These are phyloP conservation scores for Stephania japonica DNA, from an alignment of 164 flowering plant species.

Conservation along the genomic window DNA sequence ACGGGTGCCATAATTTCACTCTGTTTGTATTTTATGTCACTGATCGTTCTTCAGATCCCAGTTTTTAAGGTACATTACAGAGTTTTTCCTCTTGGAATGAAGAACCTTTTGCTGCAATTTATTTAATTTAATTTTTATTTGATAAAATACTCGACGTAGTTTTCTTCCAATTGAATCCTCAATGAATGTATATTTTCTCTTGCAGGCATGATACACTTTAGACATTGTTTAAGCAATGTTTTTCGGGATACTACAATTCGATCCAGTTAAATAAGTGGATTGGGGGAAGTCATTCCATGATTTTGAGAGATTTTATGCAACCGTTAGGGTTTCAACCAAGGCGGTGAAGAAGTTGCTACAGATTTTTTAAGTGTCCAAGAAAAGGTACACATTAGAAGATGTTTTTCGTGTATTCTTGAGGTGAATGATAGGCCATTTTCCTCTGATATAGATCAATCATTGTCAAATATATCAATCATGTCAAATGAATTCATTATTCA, in stretches of 20 bases:
- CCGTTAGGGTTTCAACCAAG: neutral
- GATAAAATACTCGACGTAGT: too few species aligned
- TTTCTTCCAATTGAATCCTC: neutral
- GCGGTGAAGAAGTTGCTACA: neutral
- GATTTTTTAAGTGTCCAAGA: neutral
- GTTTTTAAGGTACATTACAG: conserved; percentile 32
- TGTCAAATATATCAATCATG: neutral
- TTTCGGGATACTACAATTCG: neutral
- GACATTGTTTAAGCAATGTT: neutral
- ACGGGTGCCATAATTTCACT: conserved; percentile 54
- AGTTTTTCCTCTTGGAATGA: neutral
- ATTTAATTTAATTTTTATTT: too few species aligned
- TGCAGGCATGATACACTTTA: conserved; percentile 1
- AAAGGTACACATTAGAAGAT: neutral
- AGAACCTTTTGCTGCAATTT: neutral
- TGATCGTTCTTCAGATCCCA: conserved; percentile 70
- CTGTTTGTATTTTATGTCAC: conserved; percentile 50
- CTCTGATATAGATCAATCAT: neutral
- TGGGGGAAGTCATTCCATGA: neutral
- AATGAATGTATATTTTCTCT: neutral
- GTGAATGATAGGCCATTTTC: neutral
- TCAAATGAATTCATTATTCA: conserved; percentile 4
- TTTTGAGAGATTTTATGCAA: neutral
- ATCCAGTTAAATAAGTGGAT: conserved; percentile 6
- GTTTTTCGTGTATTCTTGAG: conserved; percentile 7